phyloP scores from a whole-genome alignment of 2,329 filamentous ascomycete genomes.

The Pseudogymnoascus pannorum region DNA sequence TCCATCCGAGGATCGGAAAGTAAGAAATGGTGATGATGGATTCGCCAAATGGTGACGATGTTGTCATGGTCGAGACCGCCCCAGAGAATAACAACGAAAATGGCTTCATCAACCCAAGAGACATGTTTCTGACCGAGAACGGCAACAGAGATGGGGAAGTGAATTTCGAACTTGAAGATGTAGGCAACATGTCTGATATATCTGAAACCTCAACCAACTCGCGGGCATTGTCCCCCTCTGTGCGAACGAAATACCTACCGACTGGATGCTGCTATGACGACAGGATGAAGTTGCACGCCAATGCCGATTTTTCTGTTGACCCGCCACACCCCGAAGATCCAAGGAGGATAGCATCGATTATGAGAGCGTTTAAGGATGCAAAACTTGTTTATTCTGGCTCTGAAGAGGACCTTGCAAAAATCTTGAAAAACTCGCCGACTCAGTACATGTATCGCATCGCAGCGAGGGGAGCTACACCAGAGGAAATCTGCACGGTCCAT shows the following conservation, averaged over 20 bases:
- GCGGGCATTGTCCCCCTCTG: background rate
- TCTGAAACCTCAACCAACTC: background rate
- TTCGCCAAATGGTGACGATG: background rate
- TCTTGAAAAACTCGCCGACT: slow-evolving; percentile 47
- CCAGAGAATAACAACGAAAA: background rate
- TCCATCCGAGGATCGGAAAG: background rate
- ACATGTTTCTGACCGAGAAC: background rate
- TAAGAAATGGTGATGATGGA: slow-evolving; percentile 8
- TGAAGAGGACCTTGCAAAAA: slow-evolving; percentile 44
- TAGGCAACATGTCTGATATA: background rate
- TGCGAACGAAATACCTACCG: slow-evolving; percentile 36
- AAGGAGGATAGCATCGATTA: slow-evolving; percentile 84
- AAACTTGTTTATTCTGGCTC: slow-evolving; percentile 64
- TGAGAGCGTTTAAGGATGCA: slow-evolving; percentile 75
- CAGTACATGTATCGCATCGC: slow-evolving; percentile 69
- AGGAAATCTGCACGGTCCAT: slow-evolving; percentile 78
- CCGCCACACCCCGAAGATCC: slow-evolving; percentile 94
- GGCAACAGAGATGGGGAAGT: background rate
- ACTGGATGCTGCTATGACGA: slow-evolving; percentile 86
- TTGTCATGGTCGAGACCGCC: background rate
- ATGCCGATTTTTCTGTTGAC: slow-evolving; percentile 64
- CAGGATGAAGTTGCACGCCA: slow-evolving; percentile 91
- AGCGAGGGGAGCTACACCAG: slow-evolving; percentile 66
- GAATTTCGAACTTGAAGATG: background rate
- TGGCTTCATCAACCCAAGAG: slow-evolving; percentile 2